These are phyloP conservation scores for Pilatotrama ljubarskyi DNA, from an alignment of 768 basidiomycete species.

Conservation along the genomic window DNA sequence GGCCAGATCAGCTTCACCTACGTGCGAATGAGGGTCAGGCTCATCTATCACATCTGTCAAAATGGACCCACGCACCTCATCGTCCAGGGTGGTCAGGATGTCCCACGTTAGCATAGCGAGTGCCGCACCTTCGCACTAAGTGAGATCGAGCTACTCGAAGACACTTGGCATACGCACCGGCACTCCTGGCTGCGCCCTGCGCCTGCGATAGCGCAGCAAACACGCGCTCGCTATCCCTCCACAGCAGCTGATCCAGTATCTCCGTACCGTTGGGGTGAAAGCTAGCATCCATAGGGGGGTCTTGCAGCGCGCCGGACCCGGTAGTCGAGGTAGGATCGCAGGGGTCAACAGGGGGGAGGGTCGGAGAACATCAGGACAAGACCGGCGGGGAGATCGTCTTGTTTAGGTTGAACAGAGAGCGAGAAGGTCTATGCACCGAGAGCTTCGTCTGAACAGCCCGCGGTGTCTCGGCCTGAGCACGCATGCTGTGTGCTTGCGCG, in stretches of 20 bases:
- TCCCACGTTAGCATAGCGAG: conserved; percentile 16
- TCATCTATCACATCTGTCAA: not conserved
- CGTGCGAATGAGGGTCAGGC: not conserved
- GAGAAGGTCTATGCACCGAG: not conserved
- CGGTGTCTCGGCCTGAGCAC: not conserved
- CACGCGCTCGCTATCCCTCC: not conserved
- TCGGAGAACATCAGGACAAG: not conserved
- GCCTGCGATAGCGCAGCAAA: conserved; percentile 3
- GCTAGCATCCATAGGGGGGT: not conserved
- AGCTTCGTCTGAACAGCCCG: not conserved
- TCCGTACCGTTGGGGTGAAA: not conserved
- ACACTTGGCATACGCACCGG: not conserved
- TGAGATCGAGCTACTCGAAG: not conserved
- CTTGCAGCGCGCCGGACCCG: not conserved
- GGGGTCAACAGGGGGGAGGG: not conserved
- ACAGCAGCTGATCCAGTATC: not conserved
- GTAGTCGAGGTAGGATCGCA: conserved; percentile 3
- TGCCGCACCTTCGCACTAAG: conserved; percentile 8
- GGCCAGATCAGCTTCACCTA: conserved; percentile 18
- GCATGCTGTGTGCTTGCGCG: conserved; percentile 3
- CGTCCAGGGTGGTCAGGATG: conserved; percentile 13
- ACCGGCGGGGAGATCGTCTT: not conserved
- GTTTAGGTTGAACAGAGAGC: not conserved
- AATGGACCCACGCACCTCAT: conserved; percentile 13
- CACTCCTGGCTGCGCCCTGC: conserved; percentile 8